Conservation (phyloP, 1,139 yeast species). For the Tardiomyces blankii region DNA sequence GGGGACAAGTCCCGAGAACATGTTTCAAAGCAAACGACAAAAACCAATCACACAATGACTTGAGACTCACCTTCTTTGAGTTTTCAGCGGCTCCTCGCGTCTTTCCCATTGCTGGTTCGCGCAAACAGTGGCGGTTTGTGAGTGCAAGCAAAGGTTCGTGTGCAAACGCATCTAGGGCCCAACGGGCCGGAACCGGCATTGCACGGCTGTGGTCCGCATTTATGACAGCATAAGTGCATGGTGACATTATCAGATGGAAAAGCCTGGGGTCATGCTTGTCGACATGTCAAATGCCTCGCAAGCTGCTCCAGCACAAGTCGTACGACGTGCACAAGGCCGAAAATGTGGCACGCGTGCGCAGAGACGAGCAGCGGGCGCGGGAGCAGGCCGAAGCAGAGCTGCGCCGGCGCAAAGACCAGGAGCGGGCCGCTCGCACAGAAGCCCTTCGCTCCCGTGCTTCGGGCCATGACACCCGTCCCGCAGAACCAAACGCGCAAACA, state of each 20-base stretch:
- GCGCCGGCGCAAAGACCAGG: slow-evolving; percentile 4
- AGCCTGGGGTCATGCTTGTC: too few relatives aligned
- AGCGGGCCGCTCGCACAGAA: slow-evolving; percentile 5
- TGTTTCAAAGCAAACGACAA: too few relatives aligned
- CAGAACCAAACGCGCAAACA: too few relatives aligned
- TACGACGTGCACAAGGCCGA: slow-evolving; percentile 21
- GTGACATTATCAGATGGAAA: too few relatives aligned
- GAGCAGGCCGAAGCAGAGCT: slow-evolving; percentile 8
- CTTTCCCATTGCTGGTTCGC: slow-evolving; percentile 38
- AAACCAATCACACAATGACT: too few relatives aligned
- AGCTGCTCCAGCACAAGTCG: slow-evolving; percentile 21
- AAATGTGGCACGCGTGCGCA: slow-evolving; percentile 20
- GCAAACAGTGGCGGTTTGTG: not conserved
- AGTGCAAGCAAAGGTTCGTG: too few relatives aligned
- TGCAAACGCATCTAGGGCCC: too few relatives aligned
- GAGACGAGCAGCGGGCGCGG: slow-evolving; percentile 20
- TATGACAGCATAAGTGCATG: too few relatives aligned
- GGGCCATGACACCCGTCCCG: too few relatives aligned
- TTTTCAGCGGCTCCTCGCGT: slow-evolving; percentile 40
- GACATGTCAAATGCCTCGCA: slow-evolving; percentile 16
- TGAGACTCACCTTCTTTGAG: slow-evolving; percentile 37
- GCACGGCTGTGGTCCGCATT: too few relatives aligned
- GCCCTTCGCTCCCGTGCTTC: not conserved
- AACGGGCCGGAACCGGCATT: too few relatives aligned
- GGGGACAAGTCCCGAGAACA: too few relatives aligned